Base-by-base conservation (phyloP, 2,329 filamentous ascomycete species). In the Arthrinium puccinioides region DNA sequence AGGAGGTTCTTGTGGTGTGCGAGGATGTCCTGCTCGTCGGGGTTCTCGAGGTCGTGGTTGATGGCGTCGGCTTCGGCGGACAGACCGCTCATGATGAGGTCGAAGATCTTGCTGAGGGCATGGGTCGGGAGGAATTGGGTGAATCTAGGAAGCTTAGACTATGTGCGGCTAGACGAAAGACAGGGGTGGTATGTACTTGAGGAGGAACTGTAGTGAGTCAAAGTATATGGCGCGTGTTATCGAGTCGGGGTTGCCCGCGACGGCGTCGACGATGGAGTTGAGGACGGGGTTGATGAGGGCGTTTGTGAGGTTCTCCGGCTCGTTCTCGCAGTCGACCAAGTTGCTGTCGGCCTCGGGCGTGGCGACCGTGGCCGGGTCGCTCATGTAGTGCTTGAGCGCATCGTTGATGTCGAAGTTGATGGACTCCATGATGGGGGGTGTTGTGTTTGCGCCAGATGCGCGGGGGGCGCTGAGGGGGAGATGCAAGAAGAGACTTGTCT, bases 301-400 rank as follows among this genome's bases (percentile, higher is more conserved):
- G 44, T 78, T 79, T 20, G 86, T 87, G 48, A 95, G 76, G 35
- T 82, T 74, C 55, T 96, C 87, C 36, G 87, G 85, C 51, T 96
- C 87, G 60, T 85, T 84, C 67, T 97, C 92, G 74, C 87, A 94
- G 58, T 97, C 90, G 51, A 88, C 73, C 15, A 98, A 77, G 42
- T 84, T 77, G 30, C 80, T 64, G 50, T 92, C 84, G 39, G 89
- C 92, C 60, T 97, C 90, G 29, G 85, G 82, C 3, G 89, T 96
- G 7, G 84, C 71, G 39, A 97, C 84, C 26, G 79, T 76, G 31
- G 80, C 71, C 8, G 92, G 90, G 60, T 97, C 90, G 64, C 87
- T 94, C 76, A 96, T 86, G 66, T 96, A 98, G 60, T 87, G 78
- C 72, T 95, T 96, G 62, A 97, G 83, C 48, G 88, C 87, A 69